These are phyloP conservation scores for Penicillium macrosclerotiorum DNA, from an alignment of 495 filamentous ascomycete genomes.

Conservation along the genomic window DNA sequence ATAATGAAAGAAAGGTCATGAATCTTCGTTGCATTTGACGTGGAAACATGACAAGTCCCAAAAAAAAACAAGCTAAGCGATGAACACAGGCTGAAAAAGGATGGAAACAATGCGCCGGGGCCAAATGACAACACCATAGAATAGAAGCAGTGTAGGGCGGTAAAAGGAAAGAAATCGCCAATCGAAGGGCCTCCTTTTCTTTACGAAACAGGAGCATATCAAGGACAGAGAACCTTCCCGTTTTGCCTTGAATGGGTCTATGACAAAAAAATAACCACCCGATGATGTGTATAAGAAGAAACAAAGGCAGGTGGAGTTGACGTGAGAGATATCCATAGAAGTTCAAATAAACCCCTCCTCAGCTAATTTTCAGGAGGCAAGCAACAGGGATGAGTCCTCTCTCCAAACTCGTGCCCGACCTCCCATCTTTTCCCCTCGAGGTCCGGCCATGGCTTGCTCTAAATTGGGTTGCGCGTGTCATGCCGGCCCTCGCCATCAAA, in stretches of 20 bases:
- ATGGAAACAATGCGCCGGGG: slow-evolving; percentile 23
- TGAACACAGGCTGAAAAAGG: slow-evolving; percentile 12
- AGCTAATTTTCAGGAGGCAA: no score
- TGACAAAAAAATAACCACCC: slow-evolving; percentile 30
- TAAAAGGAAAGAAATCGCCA: slow-evolving; percentile 3
- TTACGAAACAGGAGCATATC: slow-evolving; percentile 22
- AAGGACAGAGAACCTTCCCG: slow-evolving; percentile 20
- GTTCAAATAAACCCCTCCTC: no score
- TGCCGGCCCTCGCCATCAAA: no score
- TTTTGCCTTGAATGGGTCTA: slow-evolving; percentile 27
- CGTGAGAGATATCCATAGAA: no score
- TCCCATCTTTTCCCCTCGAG: no score
- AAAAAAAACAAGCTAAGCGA: slow-evolving; percentile 23
- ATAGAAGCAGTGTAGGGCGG: not conserved
- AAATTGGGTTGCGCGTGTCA: no score
- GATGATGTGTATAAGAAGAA: slow-evolving; percentile 17
- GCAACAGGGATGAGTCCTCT: no score
- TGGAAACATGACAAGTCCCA: slow-evolving; percentile 37
- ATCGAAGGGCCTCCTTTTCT: slow-evolving; percentile 32
- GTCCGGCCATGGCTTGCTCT: no score
- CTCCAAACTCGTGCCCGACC: no score
- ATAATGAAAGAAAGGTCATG: slow-evolving; percentile 34
- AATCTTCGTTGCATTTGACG: slow-evolving; percentile 49
- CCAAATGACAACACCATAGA: slow-evolving; percentile 9
- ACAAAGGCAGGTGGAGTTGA: no score